A percentile compares a stretch with the other conserved stretches of the same genome.
Conservation (phyloP, 805 yeast genomes). For the Starmerella stigmatis region DNA sequence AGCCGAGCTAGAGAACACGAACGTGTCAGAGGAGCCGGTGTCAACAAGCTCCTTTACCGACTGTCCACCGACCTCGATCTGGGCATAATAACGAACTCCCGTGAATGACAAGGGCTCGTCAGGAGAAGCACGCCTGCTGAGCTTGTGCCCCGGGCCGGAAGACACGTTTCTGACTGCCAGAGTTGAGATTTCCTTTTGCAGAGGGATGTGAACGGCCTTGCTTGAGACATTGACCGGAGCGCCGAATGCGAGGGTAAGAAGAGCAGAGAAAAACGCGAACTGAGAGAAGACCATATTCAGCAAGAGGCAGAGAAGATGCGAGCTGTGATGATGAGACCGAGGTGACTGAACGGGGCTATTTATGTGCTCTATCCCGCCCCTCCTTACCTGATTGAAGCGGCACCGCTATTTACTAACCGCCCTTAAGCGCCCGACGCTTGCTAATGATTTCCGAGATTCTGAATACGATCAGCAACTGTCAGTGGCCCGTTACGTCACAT, state of each 20-base stretch:
- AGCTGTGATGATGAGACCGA: too few relatives aligned
- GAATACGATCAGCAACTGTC: too few relatives aligned
- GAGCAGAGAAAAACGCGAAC: not conserved
- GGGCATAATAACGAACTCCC: slow-evolving; percentile 19
- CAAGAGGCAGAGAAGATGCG: not conserved
- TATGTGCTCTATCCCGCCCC: too few relatives aligned
- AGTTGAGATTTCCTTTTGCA: not conserved
- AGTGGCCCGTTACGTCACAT: too few relatives aligned
- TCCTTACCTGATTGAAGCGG: not conserved
- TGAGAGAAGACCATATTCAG: not conserved
- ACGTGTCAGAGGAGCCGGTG: slow-evolving; percentile 61
- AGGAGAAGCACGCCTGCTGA: not conserved
- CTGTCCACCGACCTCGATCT: slow-evolving; percentile 41
- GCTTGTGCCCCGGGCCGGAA: not conserved
- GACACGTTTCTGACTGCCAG: not conserved
- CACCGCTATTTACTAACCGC: too few relatives aligned
- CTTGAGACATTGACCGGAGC: not conserved
- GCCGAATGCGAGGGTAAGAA: not conserved
- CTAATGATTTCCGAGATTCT: too few relatives aligned
- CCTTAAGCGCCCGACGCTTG: too few relatives aligned
- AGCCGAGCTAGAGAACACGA: slow-evolving; percentile 39
- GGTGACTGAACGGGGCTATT: too few relatives aligned
- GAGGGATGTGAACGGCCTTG: slow-evolving; percentile 3
- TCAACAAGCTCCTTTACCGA: slow-evolving; percentile 41
- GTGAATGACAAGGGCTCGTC: slow-evolving; percentile 1